phyloP scores from a whole-genome alignment of 345 rosid species.

The Salix dunnii region DNA sequence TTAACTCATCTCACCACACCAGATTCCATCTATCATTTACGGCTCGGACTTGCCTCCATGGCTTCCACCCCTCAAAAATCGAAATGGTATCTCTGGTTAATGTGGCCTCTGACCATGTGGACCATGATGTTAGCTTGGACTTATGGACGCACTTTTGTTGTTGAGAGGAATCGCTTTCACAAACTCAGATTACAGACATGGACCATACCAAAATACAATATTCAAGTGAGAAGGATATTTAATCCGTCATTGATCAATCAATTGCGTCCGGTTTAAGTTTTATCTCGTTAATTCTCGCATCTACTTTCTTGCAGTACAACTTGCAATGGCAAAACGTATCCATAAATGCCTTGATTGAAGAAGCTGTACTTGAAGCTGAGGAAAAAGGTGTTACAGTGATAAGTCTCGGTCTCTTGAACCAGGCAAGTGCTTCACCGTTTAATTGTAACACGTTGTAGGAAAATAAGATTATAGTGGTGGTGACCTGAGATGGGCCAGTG shows the following conservation, averaged over 20 bases:
- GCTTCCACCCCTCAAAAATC: conserved; percentile 52
- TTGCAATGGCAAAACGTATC: conserved; percentile 30
- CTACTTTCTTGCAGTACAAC: conserved; percentile 34
- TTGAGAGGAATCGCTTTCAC: conserved; percentile 49
- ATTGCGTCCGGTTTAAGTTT: no score
- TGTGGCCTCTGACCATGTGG: conserved; percentile 62
- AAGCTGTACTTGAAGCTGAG: conserved; percentile 55
- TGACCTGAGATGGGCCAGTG: no score
- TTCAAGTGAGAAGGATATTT: conserved; percentile 38
- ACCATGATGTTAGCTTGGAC: conserved; percentile 44
- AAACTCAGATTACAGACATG: conserved; percentile 58
- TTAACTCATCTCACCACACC: conserved; percentile 58
- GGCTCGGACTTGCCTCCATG: conserved; percentile 50
- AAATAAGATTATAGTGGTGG: no score
- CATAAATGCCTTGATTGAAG: conserved; percentile 52
- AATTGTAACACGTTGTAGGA: no score
- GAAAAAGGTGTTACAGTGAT: conserved; percentile 51
- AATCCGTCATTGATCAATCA: no score
- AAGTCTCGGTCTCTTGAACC: conserved; percentile 61
- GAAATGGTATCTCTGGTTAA: conserved; percentile 41
- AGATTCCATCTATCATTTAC: conserved; percentile 60
- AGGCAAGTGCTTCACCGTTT: conserved; percentile 29
- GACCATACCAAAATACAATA: conserved; percentile 60
- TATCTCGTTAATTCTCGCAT: neutral
- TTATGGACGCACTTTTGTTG: conserved; percentile 42